Percentiles rank a stretch among this genome's conserved stretches.
Conservation (phyloP, 2,329 filamentous ascomycete genomes). For the Chaetomiaceae sp. region DNA sequence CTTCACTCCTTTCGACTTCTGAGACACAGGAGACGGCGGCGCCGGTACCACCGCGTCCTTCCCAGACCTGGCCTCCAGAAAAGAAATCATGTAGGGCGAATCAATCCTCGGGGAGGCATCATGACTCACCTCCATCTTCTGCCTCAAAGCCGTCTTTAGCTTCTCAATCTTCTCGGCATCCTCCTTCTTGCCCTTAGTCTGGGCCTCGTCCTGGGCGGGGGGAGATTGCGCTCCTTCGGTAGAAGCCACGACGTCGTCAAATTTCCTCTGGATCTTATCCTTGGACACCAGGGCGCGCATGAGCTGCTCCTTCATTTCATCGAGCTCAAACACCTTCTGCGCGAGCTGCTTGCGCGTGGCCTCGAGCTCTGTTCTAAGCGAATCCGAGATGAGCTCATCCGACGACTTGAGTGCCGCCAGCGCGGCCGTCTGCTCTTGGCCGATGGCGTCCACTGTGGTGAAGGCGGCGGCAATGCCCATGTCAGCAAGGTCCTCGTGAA, state of each 20-base stretch:
- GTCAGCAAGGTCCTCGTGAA: conserved; percentile 25
- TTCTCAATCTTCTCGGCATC: conserved; percentile 50
- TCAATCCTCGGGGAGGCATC: conserved; percentile 14
- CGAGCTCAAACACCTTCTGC: conserved; percentile 47
- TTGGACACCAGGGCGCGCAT: conserved; percentile 57
- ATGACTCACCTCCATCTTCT: conserved; percentile 55
- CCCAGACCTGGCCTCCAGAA: background rate
- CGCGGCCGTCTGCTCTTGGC: conserved; percentile 50
- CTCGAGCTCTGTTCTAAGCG: conserved; percentile 55
- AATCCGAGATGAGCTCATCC: conserved; percentile 55
- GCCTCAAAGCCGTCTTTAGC: conserved; percentile 50
- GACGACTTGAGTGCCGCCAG: conserved; percentile 56
- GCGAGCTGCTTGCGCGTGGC: conserved; percentile 49
- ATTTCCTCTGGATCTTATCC: conserved; percentile 54
- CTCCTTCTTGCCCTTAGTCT: conserved; percentile 41
- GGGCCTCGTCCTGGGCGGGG: conserved; percentile 30
- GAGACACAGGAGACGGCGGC: background rate
- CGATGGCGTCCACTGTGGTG: conserved; percentile 46
- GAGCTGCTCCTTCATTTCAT: conserved; percentile 56
- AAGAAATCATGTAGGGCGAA: conserved; percentile 13
- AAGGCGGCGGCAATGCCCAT: conserved; percentile 5
- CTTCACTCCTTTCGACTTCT: background rate
- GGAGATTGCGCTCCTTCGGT: conserved; percentile 34
- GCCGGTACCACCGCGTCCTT: background rate
- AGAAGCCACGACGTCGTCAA: conserved; percentile 38